These are phyloP conservation scores for Globisporangium camurandrum DNA, from an alignment of 352 stramenopile genomes.

Conservation along the genomic window DNA sequence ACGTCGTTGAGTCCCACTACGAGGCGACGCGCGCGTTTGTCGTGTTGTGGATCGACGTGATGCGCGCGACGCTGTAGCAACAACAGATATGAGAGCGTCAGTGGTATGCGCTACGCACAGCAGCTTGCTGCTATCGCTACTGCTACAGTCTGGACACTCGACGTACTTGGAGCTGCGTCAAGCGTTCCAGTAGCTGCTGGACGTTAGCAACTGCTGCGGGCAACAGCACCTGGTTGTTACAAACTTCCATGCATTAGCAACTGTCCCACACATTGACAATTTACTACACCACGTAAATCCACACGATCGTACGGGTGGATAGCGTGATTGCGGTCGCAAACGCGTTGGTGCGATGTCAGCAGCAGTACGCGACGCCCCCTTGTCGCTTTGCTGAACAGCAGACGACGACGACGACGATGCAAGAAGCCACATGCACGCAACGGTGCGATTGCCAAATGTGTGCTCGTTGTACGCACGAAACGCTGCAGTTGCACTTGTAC, in stretches of 20 bases:
- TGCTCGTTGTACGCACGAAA: slow-evolving; percentile 3
- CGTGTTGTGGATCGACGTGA: slow-evolving; percentile 6
- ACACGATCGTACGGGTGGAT: no score
- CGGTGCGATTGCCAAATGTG: slow-evolving; percentile 6
- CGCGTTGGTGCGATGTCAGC: background rate
- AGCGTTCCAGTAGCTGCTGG: slow-evolving; percentile 10
- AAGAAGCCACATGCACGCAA: slow-evolving; percentile 3
- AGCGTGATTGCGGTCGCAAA: no score
- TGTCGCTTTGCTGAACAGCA: background rate
- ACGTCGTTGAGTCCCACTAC: slow-evolving; percentile 14
- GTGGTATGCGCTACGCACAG: no score
- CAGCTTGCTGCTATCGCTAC: background rate
- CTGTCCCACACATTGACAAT: no score
- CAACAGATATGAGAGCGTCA: background rate
- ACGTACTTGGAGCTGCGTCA: slow-evolving; percentile 11
- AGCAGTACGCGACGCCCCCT: background rate
- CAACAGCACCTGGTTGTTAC: no score
- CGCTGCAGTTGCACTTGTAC: background rate
- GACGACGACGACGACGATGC: no score
- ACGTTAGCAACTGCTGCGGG: no score
- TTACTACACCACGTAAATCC: no score
- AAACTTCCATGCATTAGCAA: no score
- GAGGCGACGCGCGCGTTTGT: slow-evolving; percentile 12
- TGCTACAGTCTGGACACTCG: background rate
- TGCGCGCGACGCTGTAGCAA: slow-evolving; percentile 9